These are phyloP conservation scores for Microdochium paspali DNA, from an alignment of 2,329 filamentous ascomycete species.

Conservation along the genomic window DNA sequence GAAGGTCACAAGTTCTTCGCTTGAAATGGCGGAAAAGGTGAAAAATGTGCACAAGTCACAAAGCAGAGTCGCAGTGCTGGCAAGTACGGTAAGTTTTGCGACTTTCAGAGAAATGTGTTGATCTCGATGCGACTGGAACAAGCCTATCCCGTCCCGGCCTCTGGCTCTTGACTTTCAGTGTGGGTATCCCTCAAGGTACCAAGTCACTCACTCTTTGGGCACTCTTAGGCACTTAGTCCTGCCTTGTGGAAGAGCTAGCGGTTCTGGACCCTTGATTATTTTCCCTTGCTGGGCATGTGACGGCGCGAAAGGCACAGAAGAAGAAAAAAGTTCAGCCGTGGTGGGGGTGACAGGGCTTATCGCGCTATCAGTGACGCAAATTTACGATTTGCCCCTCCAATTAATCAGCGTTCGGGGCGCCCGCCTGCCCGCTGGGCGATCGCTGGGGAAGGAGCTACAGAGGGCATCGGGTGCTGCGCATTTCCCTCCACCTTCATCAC, in stretches of 20 bases:
- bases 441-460: background rate
- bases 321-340: slow-evolving; percentile 12
- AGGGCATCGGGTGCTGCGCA: background rate
- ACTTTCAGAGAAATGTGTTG: too few relatives aligned
- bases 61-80: slow-evolving; percentile 1
- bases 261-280: background rate
- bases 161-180: background rate
- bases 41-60: background rate
- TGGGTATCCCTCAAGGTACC: background rate
- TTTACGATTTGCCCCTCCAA: slow-evolving; percentile 41
- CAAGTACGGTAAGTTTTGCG: too few relatives aligned
- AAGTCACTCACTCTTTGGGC: background rate
- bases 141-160: too few relatives aligned
- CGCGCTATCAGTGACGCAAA: slow-evolving; percentile 15
- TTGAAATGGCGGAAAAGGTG: background rate
- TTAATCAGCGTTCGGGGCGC: slow-evolving; percentile 12
- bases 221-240: background rate
- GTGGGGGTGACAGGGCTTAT: slow-evolving; percentile 17
- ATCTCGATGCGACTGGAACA: too few relatives aligned
- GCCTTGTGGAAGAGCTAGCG: background rate
- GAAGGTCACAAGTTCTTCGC: too few relatives aligned
- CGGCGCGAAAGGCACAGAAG: background rate
- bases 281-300: background rate
- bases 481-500: background rate
- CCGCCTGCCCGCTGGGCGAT: background rate